A percentile compares a stretch with the other conserved stretches of the same genome.
Conservation (phyloP, 2,329 filamentous ascomycete species). For the Claviceps sp. region DNA sequence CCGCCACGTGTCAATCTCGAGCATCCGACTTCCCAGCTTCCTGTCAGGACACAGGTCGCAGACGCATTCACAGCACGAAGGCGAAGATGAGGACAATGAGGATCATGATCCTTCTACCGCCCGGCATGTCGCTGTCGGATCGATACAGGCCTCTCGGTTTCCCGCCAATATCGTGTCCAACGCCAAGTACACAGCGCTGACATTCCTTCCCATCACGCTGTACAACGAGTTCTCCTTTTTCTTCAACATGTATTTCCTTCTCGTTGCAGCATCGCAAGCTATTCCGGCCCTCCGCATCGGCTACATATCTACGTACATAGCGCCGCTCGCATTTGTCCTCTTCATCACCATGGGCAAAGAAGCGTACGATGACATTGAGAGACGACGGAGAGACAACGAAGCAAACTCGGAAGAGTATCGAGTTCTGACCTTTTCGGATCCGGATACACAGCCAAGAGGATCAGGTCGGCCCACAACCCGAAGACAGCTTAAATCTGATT, state of each 20-base stretch:
- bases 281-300: constrained; percentile 84
- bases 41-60: constrained; percentile 28
- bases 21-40: constrained; percentile 54
- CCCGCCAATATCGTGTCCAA: constrained; percentile 89
- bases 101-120: constrained; percentile 56
- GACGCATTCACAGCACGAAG: constrained; percentile 13
- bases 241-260: constrained; percentile 97
- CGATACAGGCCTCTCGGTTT: constrained; percentile 59
- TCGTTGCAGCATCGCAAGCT: constrained; percentile 86
- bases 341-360: constrained; percentile 90
- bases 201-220: constrained; percentile 82
- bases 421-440: constrained; percentile 58
- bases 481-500: constrained; percentile 30
- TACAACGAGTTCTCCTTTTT: constrained; percentile 99
- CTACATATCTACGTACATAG: constrained; percentile 88
- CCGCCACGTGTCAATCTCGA: constrained; percentile 27
- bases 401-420: constrained; percentile 87
- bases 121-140: constrained; percentile 63
- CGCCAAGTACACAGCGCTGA: constrained; percentile 92
- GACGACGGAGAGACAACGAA: constrained; percentile 77
- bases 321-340: constrained; percentile 82
- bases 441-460: constrained; percentile 23
- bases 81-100: constrained; percentile 27
- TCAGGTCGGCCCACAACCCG: constrained; percentile 22
- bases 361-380: constrained; percentile 80